Conservation (phyloP, 2,329 filamentous ascomycete genomes). For the Aspergillus proliferans region DNA sequence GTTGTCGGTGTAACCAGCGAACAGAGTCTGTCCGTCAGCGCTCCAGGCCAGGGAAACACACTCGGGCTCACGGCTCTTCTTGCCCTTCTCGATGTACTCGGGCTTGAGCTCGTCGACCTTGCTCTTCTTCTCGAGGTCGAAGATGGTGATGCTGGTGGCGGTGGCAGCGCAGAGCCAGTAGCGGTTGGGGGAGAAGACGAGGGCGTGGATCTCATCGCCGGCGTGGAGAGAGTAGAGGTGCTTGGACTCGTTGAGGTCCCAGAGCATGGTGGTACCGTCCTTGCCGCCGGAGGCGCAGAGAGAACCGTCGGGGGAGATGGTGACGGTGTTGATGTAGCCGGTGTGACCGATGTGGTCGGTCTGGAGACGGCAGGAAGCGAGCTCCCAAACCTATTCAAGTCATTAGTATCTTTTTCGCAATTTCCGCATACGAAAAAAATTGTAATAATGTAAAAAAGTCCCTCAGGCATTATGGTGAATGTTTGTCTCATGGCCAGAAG, state of each 20-base stretch:
- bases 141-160: slow-evolving; percentile 98
- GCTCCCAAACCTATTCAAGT: slow-evolving; percentile 82
- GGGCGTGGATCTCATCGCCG: slow-evolving; percentile 99
- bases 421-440: slow-evolving; percentile 8
- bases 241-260: slow-evolving; percentile 99
- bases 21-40: slow-evolving; percentile 97
- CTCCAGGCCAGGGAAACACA: slow-evolving; percentile 96
- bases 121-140: slow-evolving; percentile 99
- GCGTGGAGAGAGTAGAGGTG: slow-evolving; percentile 99
- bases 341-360: slow-evolving; percentile 99
- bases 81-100: slow-evolving; percentile 90
- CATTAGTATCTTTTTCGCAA: neutral
- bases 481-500: slow-evolving; percentile 92
- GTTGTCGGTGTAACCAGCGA: slow-evolving; percentile 99
- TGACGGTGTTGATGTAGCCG: slow-evolving; percentile 99
- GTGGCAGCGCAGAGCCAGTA: slow-evolving; percentile 99
- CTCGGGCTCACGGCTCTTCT: slow-evolving; percentile 99
- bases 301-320: slow-evolving; percentile 98
- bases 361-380: slow-evolving; percentile 98
- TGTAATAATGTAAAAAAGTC: slow-evolving; percentile 14
- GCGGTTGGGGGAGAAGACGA: slow-evolving; percentile 99
- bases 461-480: slow-evolving; percentile 62
- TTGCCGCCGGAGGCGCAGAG: slow-evolving; percentile 99
- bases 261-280: slow-evolving; percentile 99
- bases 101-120: slow-evolving; percentile 99